Evolutionary conservation across 2,329 filamentous ascomycete genomes (phyloP).

Genomic region (Dactylellina leptospora): DNA sequence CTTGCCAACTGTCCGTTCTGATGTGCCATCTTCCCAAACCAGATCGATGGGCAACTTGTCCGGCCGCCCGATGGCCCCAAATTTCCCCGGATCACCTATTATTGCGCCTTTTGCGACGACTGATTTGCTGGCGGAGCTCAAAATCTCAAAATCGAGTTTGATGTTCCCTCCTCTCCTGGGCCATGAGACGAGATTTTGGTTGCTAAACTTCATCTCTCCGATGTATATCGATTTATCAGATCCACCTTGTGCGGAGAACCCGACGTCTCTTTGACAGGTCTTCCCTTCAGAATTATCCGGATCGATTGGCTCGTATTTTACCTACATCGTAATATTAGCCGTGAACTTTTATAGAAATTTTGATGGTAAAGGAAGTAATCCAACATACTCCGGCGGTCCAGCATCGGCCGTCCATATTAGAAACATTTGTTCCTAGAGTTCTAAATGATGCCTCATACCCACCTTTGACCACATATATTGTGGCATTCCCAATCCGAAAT

Average conservation of each 20-base stretch:
- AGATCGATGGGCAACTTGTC: not conserved
- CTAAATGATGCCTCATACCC: not conserved
- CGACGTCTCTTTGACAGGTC: not conserved
- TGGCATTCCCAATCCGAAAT: not conserved
- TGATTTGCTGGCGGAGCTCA: not conserved
- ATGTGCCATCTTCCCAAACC: not conserved
- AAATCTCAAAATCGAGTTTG: not conserved
- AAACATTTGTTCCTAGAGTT: not conserved
- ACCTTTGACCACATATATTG: not conserved
- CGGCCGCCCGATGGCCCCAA: not conserved
- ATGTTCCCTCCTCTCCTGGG: not conserved
- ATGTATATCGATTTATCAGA: not conserved
- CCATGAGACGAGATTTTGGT: not conserved
- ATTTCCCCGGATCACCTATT: not conserved
- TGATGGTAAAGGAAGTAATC: too few species aligned
- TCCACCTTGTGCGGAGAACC: not conserved
- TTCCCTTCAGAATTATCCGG: not conserved
- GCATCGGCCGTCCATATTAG: not conserved
- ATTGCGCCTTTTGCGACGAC: not conserved
- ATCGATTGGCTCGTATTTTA: not conserved
- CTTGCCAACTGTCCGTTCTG: not conserved
- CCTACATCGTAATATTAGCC: not conserved
- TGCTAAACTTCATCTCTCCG: conserved; percentile 3
- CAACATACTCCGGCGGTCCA: not conserved
- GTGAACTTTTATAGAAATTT: too few species aligned